phyloP scores from a whole-genome alignment of 192 early-diverging fungal species.

The Mycoemilia scoparia region DNA sequence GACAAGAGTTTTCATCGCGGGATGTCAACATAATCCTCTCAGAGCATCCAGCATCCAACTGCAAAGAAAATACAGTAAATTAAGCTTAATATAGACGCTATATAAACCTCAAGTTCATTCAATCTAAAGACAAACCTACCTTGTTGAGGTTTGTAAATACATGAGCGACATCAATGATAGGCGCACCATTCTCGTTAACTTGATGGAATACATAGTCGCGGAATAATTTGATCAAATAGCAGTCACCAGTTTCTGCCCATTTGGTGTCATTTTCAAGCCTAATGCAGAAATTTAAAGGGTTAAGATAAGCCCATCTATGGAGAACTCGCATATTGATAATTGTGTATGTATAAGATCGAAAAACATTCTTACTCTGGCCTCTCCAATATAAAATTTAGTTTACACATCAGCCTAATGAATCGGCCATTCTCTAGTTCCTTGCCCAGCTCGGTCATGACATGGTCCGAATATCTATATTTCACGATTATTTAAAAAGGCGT shows the following conservation, averaged over 20 bases:
- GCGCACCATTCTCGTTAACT: conserved; percentile 64
- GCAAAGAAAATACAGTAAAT: conserved; percentile 20
- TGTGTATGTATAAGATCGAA: conserved; percentile 3
- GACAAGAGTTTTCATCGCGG: conserved; percentile 88
- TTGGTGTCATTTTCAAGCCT: conserved; percentile 72
- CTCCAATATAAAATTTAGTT: conserved; percentile 87
- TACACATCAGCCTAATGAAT: conserved; percentile 67
- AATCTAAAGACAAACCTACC: too few species aligned
- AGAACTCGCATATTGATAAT: not conserved
- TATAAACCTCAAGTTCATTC: not conserved
- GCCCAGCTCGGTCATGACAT: conserved; percentile 55
- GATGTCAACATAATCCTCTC: conserved; percentile 92
- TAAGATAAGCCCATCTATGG: not conserved
- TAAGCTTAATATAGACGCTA: not conserved
- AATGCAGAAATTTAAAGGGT: too few species aligned
- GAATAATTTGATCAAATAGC: conserved; percentile 94
- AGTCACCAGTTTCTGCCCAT: conserved; percentile 96
- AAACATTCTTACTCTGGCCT: conserved; percentile 65
- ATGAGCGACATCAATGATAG: conserved; percentile 82
- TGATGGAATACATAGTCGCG: conserved; percentile 97
- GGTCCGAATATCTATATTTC: conserved; percentile 40
- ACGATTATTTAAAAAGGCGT: conserved; percentile 23
- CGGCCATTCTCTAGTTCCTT: conserved; percentile 86
- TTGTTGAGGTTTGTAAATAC: conserved; percentile 88
- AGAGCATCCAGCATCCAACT: conserved; percentile 83